Evolutionary conservation across 2,329 filamentous ascomycete species (phyloP), one percentile per base, ranked within the genome.

Genomic region (Ophiostoma novo-ulmi): DNA sequence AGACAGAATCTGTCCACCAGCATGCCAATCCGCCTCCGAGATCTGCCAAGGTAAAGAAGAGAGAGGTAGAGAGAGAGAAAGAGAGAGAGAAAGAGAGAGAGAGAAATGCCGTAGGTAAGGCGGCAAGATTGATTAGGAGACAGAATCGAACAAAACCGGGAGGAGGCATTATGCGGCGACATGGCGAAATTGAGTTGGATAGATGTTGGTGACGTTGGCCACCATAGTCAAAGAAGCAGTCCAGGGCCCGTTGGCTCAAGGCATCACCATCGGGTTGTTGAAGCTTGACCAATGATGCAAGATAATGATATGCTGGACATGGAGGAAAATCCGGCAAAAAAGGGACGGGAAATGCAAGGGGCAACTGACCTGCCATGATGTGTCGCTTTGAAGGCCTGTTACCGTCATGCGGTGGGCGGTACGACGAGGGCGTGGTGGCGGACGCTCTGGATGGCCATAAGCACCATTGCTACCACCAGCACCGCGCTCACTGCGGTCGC

Each of bases 301-400:
- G 20, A 36, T 17, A 1, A 64, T 20, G 35, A 26, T 13, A 39
- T 41, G 36, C 20, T 36, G 36, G 11, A 64, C 7, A 22, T 38
- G 64, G 11, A 41, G 36, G 20, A n/a, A 8, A 67, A 44, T 44
- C 65, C 14, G 55, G 66, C 26, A 11, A 8, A 20, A 68, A 61
- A 63, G 52, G n/a, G 22, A 63, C 55, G 11, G 11, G 36, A 11
- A 64, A 64, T 39, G 52, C 66, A 72, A 58, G 52, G 44, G 26
- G 36, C 14, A 80, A 91, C 95, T 95, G 91, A 99, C 95, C 95
- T 99, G 95, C 95, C 95, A 99, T 89, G 94, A 97, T 86, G 95
- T 99, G 86, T 98, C 94, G 84, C 88, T 89, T 80, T 94, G 94
- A 82, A 99, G 92, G 85, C 94, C 94, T 85, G 92, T 91, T 79